These are phyloP conservation scores for Fomitopsis pulvina DNA, from an alignment of 768 basidiomycete genomes.

Conservation along the genomic window DNA sequence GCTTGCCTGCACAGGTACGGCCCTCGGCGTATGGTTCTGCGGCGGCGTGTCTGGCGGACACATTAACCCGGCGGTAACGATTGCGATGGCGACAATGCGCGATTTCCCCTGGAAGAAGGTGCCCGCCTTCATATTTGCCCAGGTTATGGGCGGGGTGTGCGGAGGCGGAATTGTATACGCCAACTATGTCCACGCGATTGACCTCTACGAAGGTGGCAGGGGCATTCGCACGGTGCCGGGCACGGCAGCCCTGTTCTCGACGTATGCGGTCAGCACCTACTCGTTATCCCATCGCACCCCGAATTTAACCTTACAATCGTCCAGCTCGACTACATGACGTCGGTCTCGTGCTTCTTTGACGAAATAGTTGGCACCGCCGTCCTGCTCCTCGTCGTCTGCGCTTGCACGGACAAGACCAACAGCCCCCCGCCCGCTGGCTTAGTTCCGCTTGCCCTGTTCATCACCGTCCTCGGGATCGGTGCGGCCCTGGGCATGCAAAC, in stretches of 20 bases:
- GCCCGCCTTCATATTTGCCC: slow-evolving; percentile 58
- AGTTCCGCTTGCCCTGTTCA: slow-evolving; percentile 47
- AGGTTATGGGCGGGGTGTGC: slow-evolving; percentile 52
- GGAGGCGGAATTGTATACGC: slow-evolving; percentile 55
- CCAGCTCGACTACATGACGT: slow-evolving; percentile 36
- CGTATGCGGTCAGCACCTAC: slow-evolving; percentile 45
- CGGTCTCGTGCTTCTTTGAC: slow-evolving; percentile 39
- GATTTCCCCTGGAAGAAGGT: slow-evolving; percentile 80
- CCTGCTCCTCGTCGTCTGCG: slow-evolving; percentile 47
- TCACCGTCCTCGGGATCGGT: slow-evolving; percentile 54
- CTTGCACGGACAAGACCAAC: slow-evolving; percentile 48
- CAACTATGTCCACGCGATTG: slow-evolving; percentile 63
- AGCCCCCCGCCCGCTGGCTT: slow-evolving; percentile 42
- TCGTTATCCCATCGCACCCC: not conserved
- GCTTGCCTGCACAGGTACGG: slow-evolving; percentile 32
- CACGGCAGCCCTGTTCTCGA: slow-evolving; percentile 53
- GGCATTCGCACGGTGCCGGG: slow-evolving; percentile 48
- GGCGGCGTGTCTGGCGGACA: slow-evolving; percentile 69
- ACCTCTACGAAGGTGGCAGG: slow-evolving; percentile 51
- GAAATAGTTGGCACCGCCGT: slow-evolving; percentile 50
- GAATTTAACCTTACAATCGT: not conserved
- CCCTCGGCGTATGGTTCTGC: slow-evolving; percentile 63
- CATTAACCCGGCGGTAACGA: slow-evolving; percentile 45
- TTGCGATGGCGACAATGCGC: slow-evolving; percentile 61
- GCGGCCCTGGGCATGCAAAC: slow-evolving; percentile 57